Percentiles rank a stretch among this genome's conserved stretches.
These are phyloP conservation scores for Phycomyces blakesleeanus DNA, from an alignment of 192 early-diverging fungal species.

Conservation along the genomic window DNA sequence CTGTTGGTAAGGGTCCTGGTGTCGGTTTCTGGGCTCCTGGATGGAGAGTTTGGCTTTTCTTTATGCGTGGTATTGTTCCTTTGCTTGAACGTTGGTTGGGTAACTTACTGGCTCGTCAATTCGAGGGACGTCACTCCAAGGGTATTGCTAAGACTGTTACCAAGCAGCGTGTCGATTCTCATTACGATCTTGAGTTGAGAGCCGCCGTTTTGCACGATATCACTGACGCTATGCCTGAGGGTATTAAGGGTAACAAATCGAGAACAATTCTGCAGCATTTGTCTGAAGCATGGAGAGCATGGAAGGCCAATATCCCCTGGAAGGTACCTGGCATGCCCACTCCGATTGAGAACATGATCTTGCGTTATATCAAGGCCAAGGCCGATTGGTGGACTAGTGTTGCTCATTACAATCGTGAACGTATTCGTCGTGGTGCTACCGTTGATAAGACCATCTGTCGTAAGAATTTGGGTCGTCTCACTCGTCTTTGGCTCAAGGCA, in stretches of 20 bases:
- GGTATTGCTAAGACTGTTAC: slow-evolving; percentile 98
- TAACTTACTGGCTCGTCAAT: slow-evolving; percentile 97
- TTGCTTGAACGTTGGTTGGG: slow-evolving; percentile 97
- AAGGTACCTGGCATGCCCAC: slow-evolving; percentile 97
- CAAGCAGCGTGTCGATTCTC: slow-evolving; percentile 98
- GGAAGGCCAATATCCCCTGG: slow-evolving; percentile 99
- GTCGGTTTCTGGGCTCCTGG: slow-evolving; percentile 99
- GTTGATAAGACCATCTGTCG: slow-evolving; percentile 99
- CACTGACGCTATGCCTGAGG: slow-evolving; percentile 99
- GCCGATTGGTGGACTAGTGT: slow-evolving; percentile 99
- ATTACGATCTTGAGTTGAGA: slow-evolving; percentile 96
- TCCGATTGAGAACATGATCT: slow-evolving; percentile 97
- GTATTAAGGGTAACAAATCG: slow-evolving; percentile 95
- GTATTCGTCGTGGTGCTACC: slow-evolving; percentile 96
- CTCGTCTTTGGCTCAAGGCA: slow-evolving; percentile 97
- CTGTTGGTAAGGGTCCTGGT: slow-evolving; percentile 97
- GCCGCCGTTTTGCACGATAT: slow-evolving; percentile 99
- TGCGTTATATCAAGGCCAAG: slow-evolving; percentile 98
- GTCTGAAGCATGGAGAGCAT: slow-evolving; percentile 88
- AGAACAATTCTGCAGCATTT: slow-evolving; percentile 95
- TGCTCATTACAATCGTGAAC: slow-evolving; percentile 97
- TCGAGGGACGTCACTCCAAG: slow-evolving; percentile 95
- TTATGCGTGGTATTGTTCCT: slow-evolving; percentile 97
- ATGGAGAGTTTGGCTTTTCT: slow-evolving; percentile 99
- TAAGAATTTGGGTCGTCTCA: slow-evolving; percentile 97